Conservation (phyloP, 1,284 basidiomycete species). For the Tilletia caries region DNA sequence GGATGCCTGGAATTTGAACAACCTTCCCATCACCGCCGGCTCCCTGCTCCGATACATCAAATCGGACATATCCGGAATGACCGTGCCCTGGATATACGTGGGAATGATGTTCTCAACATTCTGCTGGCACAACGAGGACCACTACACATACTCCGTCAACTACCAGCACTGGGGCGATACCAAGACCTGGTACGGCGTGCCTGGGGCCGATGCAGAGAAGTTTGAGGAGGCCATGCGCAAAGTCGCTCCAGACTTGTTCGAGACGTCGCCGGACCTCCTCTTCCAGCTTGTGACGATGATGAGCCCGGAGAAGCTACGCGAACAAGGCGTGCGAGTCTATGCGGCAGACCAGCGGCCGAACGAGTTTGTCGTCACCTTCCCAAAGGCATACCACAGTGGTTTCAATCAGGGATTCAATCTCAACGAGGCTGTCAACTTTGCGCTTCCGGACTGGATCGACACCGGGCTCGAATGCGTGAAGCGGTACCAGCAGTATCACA, state of each 20-base stretch:
- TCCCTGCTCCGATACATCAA: constrained; percentile 88
- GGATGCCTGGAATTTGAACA: constrained; percentile 97
- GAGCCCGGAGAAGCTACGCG: constrained; percentile 81
- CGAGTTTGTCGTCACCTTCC: constrained; percentile 91
- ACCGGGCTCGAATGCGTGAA: constrained; percentile 81
- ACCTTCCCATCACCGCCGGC: constrained; percentile 83
- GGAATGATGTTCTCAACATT: constrained; percentile 99
- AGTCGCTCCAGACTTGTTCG: constrained; percentile 97
- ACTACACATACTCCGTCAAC: constrained; percentile 75
- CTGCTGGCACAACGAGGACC: constrained; percentile 99
- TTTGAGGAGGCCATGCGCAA: constrained; percentile 93
- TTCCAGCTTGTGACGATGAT: constrained; percentile 98
- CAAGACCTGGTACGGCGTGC: constrained; percentile 99
- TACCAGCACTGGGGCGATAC: constrained; percentile 97
- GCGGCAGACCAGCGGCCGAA: constrained; percentile 95
- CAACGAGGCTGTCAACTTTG: constrained; percentile 99
- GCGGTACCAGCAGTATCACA: constrained; percentile 78
- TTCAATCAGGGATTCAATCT: constrained; percentile 99
- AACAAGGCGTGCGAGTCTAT: constrained; percentile 87
- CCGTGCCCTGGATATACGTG: constrained; percentile 98
- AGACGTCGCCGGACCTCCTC: constrained; percentile 91
- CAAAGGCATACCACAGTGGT: constrained; percentile 96
- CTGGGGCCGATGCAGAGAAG: constrained; percentile 85
- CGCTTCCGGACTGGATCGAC: constrained; percentile 89
- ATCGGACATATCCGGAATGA: constrained; percentile 99